Conservation (phyloP, 2,329 filamentous ascomycete genomes). For the Talaromyces sp. region DNA sequence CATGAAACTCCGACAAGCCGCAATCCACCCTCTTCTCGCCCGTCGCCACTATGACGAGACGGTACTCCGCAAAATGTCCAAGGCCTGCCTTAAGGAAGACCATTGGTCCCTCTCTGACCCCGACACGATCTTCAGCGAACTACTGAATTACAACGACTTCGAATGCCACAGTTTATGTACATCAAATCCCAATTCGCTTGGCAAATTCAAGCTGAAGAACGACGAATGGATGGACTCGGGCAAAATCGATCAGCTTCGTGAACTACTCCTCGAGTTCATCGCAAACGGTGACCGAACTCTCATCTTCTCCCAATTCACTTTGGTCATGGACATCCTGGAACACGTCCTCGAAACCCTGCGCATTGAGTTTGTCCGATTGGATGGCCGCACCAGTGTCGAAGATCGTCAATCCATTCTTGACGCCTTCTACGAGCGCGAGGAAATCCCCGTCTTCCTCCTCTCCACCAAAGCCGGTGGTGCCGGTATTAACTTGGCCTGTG, state of each 20-base stretch:
- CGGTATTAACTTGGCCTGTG: slow-evolving; percentile 91
- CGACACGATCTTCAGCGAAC: slow-evolving; percentile 57
- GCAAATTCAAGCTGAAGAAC: slow-evolving; percentile 60
- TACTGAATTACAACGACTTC: slow-evolving; percentile 61
- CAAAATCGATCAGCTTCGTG: slow-evolving; percentile 80
- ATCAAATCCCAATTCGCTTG: slow-evolving; percentile 55
- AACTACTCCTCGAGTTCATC: slow-evolving; percentile 73
- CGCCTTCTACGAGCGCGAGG: slow-evolving; percentile 73
- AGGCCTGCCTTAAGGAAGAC: slow-evolving; percentile 72
- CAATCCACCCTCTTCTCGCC: slow-evolving; percentile 88
- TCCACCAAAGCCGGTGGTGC: slow-evolving; percentile 95
- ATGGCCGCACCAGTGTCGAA: slow-evolving; percentile 79
- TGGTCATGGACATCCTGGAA: slow-evolving; percentile 86
- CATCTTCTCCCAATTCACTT: slow-evolving; percentile 91
- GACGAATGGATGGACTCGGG: slow-evolving; percentile 73
- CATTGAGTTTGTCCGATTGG: slow-evolving; percentile 81
- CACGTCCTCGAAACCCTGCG: slow-evolving; percentile 73
- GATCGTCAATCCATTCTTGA: slow-evolving; percentile 88
- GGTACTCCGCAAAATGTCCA: slow-evolving; percentile 74
- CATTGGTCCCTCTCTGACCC: slow-evolving; percentile 54
- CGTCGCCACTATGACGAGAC: slow-evolving; percentile 76
- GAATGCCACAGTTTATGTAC: slow-evolving; percentile 62
- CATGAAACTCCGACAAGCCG: slow-evolving; percentile 89
- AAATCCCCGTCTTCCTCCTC: slow-evolving; percentile 87
- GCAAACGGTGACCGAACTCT: slow-evolving; percentile 82